Conservation (phyloP, 2,329 filamentous ascomycete genomes). For the Chaetomium strumarium region DNA sequence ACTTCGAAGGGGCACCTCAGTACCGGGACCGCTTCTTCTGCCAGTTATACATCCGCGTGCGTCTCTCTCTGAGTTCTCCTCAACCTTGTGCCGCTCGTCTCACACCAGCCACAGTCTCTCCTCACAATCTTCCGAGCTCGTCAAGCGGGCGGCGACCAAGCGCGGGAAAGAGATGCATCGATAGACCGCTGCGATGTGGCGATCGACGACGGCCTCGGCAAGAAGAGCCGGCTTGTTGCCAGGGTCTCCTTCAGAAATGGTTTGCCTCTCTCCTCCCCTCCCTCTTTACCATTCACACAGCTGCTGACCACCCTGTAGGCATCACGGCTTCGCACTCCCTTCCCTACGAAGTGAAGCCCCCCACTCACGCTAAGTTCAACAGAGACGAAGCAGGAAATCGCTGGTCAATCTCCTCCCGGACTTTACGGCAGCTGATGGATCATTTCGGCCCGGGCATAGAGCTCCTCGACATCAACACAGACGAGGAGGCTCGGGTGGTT, state of each 20-base stretch:
- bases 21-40: slow-evolving; percentile 62
- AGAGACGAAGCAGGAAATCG: slow-evolving; percentile 58
- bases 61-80: neutral
- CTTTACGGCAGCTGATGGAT: slow-evolving; percentile 69
- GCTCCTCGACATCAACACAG: slow-evolving; percentile 70
- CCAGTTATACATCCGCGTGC: slow-evolving; percentile 64
- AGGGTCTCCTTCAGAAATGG: slow-evolving; percentile 70
- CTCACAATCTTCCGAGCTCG: slow-evolving; percentile 70
- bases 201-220: slow-evolving; percentile 63
- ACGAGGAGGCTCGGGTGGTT: slow-evolving; percentile 59
- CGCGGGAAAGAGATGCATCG: slow-evolving; percentile 59
- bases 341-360: slow-evolving; percentile 67
- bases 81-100: neutral
- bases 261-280: slow-evolving; percentile 24
- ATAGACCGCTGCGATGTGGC: slow-evolving; percentile 70
- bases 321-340: slow-evolving; percentile 72
- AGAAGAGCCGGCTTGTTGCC: slow-evolving; percentile 67
- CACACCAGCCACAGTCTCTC: slow-evolving; percentile 45
- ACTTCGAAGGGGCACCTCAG: slow-evolving; percentile 51
- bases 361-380: slow-evolving; percentile 72
- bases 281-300: neutral
- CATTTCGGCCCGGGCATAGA: slow-evolving; percentile 77
- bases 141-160: slow-evolving; percentile 46
- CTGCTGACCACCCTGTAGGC: slow-evolving; percentile 37
- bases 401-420: slow-evolving; percentile 67